A percentile compares a stretch with the other conserved stretches of the same genome.
Conservation (phyloP, 2,329 filamentous ascomycete genomes). For the Pseudogymnoascus sp. region DNA sequence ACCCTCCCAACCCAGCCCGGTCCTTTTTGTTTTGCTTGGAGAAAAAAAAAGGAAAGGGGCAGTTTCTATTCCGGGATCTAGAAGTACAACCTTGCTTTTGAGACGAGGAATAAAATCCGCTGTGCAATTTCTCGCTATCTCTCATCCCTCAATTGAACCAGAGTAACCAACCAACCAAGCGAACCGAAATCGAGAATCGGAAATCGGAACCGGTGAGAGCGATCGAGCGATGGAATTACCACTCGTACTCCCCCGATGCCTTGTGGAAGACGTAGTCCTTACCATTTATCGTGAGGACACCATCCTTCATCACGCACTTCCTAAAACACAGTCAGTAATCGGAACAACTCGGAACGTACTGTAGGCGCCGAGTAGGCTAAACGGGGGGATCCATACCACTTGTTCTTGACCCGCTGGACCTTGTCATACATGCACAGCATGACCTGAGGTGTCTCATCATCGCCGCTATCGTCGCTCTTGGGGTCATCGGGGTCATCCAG, state of each 20-base stretch:
- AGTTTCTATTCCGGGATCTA: background rate
- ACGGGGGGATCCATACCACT: conserved; percentile 50
- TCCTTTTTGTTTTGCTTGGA: background rate
- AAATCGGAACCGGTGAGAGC: background rate
- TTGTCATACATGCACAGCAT: conserved; percentile 99
- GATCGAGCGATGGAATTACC: conserved; percentile 51
- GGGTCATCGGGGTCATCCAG: conserved; percentile 91
- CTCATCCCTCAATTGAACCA: background rate
- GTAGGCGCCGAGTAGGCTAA: background rate
- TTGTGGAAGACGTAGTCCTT: conserved; percentile 99
- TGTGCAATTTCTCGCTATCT: background rate
- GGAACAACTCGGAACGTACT: background rate
- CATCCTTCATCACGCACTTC: conserved; percentile 98
- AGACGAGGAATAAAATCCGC: background rate
- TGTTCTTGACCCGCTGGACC: conserved; percentile 98
- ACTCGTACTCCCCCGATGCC: conserved; percentile 94
- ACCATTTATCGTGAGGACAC: conserved; percentile 83
- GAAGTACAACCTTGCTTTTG: conserved; percentile 4
- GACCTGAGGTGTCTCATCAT: conserved; percentile 78
- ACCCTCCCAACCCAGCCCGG: background rate
- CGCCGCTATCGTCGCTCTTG: conserved; percentile 73
- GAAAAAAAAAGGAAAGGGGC: background rate
- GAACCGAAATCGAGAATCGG: background rate
- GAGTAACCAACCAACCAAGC: background rate
- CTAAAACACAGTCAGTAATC: conserved; percentile 36